phyloP scores from a whole-genome alignment of 2,329 filamentous ascomycete genomes.

The Septoria linicola region DNA sequence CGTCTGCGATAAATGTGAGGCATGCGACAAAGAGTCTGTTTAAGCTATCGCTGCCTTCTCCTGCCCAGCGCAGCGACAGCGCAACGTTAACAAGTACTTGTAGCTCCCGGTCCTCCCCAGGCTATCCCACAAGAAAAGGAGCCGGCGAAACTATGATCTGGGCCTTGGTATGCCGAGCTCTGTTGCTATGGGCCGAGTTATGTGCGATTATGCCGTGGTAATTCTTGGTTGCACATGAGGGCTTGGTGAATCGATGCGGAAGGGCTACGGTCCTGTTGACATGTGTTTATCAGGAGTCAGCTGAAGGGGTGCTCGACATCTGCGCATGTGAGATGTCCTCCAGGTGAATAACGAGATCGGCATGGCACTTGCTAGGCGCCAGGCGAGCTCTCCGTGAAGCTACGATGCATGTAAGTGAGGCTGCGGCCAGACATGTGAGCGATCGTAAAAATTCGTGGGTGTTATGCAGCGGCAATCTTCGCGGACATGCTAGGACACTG shows the following conservation, averaged over 20 bases:
- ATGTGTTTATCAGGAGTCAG: constrained; percentile 1
- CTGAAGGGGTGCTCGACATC: too few species aligned
- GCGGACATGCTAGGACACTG: too few species aligned
- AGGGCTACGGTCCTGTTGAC: constrained; percentile 1
- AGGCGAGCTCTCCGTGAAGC: constrained; percentile 4
- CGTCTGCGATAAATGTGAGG: too few species aligned
- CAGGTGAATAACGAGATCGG: neutral
- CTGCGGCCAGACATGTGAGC: neutral
- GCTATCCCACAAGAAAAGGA: neutral
- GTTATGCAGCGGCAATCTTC: too few species aligned
- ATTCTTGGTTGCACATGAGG: neutral
- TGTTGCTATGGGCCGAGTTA: neutral
- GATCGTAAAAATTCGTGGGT: neutral
- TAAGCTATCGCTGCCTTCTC: too few species aligned
- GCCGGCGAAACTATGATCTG: constrained; percentile 1
- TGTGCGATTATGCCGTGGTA: constrained; percentile 9
- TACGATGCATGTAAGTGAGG: constrained; percentile 4
- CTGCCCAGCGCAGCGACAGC: constrained; percentile 5
- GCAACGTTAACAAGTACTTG: constrained; percentile 1
- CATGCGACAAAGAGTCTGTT: too few species aligned
- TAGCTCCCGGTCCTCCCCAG: neutral
- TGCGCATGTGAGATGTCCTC: too few species aligned
- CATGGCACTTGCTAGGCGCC: constrained; percentile 8
- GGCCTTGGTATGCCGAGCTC: constrained; percentile 10
- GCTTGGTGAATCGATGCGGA: neutral